Conservation (phyloP, 2,329 filamentous ascomycete species). For the Hypoxylon sp. region DNA sequence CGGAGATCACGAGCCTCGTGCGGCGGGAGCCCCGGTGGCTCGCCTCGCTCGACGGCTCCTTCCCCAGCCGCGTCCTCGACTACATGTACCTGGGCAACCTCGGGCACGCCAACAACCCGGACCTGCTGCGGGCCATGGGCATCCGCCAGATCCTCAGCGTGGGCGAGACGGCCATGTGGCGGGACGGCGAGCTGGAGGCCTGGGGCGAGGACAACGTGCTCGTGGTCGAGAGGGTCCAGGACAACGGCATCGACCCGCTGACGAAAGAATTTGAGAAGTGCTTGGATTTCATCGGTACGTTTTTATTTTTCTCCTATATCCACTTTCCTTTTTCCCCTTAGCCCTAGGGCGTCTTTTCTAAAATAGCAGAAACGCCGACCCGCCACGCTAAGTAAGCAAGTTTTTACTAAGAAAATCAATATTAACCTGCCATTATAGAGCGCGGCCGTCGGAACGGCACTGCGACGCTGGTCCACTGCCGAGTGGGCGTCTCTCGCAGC, state of each 20-base stretch:
- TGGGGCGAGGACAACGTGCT: constrained; percentile 86
- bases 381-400: constrained; percentile 36
- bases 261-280: constrained; percentile 87
- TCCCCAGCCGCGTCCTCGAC: constrained; percentile 87
- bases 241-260: constrained; percentile 95
- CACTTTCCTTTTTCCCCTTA: constrained; percentile 15
- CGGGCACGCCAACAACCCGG: constrained; percentile 92
- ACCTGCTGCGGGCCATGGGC: constrained; percentile 80
- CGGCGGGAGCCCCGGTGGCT: constrained; percentile 82
- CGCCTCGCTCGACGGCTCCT: constrained; percentile 83
- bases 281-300: constrained; percentile 90
- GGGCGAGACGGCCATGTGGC: constrained; percentile 88
- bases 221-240: constrained; percentile 86
- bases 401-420: neutral
- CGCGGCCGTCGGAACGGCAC: constrained; percentile 80
- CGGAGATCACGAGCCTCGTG: constrained; percentile 65
- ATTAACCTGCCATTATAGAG: constrained; percentile 62
- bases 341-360: constrained; percentile 1
- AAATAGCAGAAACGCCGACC: neutral
- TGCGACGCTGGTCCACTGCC: constrained; percentile 94
- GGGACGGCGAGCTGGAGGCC: constrained; percentile 72
- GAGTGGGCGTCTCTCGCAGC: constrained; percentile 93
- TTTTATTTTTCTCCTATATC: constrained; percentile 8
- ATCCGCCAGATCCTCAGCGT: constrained; percentile 92
- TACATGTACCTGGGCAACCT: constrained; percentile 98